Evolutionary conservation across 495 filamentous ascomycete species (phyloP), one percentile per base, ranked within the genome.

Genomic region (Penicillium argentinense): DNA sequence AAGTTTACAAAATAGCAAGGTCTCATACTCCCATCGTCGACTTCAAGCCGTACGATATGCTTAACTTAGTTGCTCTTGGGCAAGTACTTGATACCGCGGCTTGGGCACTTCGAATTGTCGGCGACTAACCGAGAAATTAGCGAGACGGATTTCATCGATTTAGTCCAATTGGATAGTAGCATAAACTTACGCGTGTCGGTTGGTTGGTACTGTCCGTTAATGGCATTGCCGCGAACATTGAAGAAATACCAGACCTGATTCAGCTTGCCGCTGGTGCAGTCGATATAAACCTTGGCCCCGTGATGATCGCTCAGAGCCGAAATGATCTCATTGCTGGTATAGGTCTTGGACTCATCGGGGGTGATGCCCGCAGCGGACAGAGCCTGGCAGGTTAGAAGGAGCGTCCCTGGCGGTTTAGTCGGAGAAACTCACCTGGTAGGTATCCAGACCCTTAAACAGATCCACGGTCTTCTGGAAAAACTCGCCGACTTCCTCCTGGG

Each of bases 241-340:
- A 84, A 92, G 52, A 80, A 80, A 60, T 92, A 92, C 79, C 82
- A 90, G 19, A 81, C 78, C 68, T 90, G 72, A 60, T 86, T 81
- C 25, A 93, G 67, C 19, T 72, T 63, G 27, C 70, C 67, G 34
- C 63, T 68, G 1, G 66, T 63, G 66, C 88, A 93, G 43, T 78
- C 75, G 13, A 93, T 60, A 38, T 83, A 81, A 1, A 85, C 85
- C 21, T 71, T 55, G 18, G 76, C 67, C 18, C 84, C 63, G 47
- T 82, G 83, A 51, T 79, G 72, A 8, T 53, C 50, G 27, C 72
- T 68, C 22, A 91, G 75, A 11, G 84, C 84, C 17, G 54, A 53
- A 55, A 84, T 70, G 50, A 91, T 83, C 13, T 80, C 73, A n/a
- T 61, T 69, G 1, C 73, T 57, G 2, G 72, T 75, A 67, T 91